These are phyloP conservation scores for Coniochaeta prunicola DNA, from an alignment of 2,329 filamentous ascomycete species.

Conservation along the genomic window DNA sequence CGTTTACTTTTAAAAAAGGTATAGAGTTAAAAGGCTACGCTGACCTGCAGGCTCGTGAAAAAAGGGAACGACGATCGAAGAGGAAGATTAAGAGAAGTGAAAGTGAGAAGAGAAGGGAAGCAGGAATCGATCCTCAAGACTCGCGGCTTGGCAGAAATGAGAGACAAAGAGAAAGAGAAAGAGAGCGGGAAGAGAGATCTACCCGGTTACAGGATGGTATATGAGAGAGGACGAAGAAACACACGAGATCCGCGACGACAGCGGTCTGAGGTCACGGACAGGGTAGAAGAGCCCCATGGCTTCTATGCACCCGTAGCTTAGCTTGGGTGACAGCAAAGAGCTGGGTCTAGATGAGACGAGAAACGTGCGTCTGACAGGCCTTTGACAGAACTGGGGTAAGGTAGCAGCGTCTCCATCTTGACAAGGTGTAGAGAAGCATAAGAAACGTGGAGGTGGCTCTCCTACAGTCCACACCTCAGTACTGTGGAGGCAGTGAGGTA, in stretches of 20 bases:
- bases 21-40: constrained; percentile 9
- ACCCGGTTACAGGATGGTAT: background rate
- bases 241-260: background rate
- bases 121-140: background rate
- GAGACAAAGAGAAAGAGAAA: background rate
- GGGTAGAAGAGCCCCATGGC: background rate
- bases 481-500: background rate
- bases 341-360: background rate
- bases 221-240: background rate
- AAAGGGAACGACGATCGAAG: constrained; percentile 7
- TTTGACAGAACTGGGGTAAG: background rate
- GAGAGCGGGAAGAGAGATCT: background rate
- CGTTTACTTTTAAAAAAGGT: constrained; percentile 5
- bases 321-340: background rate
- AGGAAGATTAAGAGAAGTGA: background rate
- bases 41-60: constrained; percentile 19
- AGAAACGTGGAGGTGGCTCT: background rate
- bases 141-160: background rate
- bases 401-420: background rate
- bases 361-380: background rate
- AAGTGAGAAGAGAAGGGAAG: background rate
- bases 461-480: too few species aligned
- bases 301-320: background rate
- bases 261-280: background rate
- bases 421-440: background rate